Conservation (phyloP, 768 basidiomycete genomes). For the Podaxis sp. region DNA sequence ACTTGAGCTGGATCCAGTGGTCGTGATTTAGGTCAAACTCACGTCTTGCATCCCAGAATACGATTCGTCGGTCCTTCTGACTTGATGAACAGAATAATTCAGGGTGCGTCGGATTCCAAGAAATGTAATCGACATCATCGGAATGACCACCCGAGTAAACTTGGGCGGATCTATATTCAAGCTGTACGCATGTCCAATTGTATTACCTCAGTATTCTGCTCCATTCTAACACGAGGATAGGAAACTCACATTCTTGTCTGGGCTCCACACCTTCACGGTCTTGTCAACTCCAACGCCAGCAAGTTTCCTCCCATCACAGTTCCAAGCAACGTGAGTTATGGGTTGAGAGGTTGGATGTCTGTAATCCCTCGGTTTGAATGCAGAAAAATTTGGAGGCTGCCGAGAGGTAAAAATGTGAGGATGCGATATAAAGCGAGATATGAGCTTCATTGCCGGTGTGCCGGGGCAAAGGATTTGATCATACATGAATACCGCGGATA, state of each 20-base stretch:
- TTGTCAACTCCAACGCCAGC: conserved; percentile 84
- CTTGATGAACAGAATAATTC: conserved; percentile 80
- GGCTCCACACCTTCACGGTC: conserved; percentile 68
- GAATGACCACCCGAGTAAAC: conserved; percentile 67
- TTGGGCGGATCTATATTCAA: conserved; percentile 65
- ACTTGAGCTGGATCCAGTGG: neutral
- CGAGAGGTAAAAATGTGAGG: conserved; percentile 1
- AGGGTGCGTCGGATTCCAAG: conserved; percentile 84
- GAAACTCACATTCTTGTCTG: conserved; percentile 67
- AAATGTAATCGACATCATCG: conserved; percentile 77
- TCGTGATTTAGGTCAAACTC: conserved; percentile 20
- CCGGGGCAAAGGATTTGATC: conserved; percentile 19
- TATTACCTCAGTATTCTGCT: neutral
- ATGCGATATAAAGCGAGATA: conserved; percentile 8
- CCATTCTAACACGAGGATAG: neutral
- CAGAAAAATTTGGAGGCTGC: conserved; percentile 75
- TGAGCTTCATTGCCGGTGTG: conserved; percentile 15
- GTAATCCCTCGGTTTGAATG: conserved; percentile 74
- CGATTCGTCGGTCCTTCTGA: conserved; percentile 67
- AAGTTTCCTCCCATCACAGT: conserved; percentile 75
- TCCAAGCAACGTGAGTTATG: conserved; percentile 81
- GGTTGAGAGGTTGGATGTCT: conserved; percentile 58
- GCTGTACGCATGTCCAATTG: conserved; percentile 30
- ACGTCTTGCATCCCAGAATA: conserved; percentile 87
- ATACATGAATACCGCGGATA: conserved; percentile 71